Base-by-base conservation (phyloP, 1,284 basidiomycete species). In the Spongiforma sp. region DNA sequence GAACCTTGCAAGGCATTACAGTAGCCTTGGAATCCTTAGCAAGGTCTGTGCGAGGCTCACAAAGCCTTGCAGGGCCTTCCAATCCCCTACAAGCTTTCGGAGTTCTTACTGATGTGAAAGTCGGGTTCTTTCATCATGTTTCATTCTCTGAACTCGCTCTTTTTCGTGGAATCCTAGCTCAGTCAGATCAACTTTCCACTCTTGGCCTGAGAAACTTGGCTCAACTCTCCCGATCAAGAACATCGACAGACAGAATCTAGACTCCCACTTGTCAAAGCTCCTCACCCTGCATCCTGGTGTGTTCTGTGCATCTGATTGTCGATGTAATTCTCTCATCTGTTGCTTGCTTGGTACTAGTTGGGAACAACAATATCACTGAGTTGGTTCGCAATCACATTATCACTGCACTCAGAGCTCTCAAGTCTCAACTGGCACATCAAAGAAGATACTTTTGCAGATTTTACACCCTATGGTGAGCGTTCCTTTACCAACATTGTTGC, bases 401-500 rank as follows among this genome's bases (percentile, higher is more conserved):
- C 19, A 81, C 85, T 19, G 88, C 88, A 0, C 81, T 97, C 71
- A 84, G 84, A 71, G 81, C 81, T 24, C 81, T 96, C n/a, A n/a
- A n/a, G n/a, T n/a, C n/a, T n/a, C 48, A 84, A 91, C n/a, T 97
- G 95, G 95, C 86, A 94, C 67, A 81, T 95, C 52, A 93, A 96
- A 74, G 86, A 90, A 74, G 94, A 96, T 72, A 79, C 82, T 33
- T 98, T 98, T 79, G 86, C 82, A 5, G 88, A 83, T 58, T 75
- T 79, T 24, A 99, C 98, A 1, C 98, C 98, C 0, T 86, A 93
- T 67, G 98, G 98, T 10, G 73, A 77, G 50, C 92, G 89, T 68
- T 82, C 83, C 37, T 98, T 99, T 78, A 93, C 89, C 28, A 99
- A 99, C 80, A 83, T 99, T 57, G 89, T 99, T 68, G 94, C 96